Evolutionary conservation across 2,329 filamentous ascomycete species (phyloP), one percentile per base, ranked within the genome.

Genomic region (Trichoderma sp.): DNA sequence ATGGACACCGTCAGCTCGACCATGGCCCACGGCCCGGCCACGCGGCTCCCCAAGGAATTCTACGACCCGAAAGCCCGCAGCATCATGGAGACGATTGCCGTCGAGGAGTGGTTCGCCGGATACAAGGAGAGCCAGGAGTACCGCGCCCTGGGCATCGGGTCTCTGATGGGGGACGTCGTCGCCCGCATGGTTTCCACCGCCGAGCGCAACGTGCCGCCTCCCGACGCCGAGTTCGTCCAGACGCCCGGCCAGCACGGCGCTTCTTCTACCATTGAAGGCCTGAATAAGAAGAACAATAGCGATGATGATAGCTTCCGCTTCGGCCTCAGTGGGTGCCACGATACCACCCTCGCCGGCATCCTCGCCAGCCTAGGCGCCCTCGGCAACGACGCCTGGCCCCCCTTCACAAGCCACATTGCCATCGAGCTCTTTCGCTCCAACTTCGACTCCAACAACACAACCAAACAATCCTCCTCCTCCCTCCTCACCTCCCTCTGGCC

Each of bases 1-100:
- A 95, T 97, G 93, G 97, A 99, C 85, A 97, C 94, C 0, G 90
- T 98, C 81, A 98, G 98, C 82, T 91, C 94, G 7, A 97, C 95
- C 0, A 87, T 93, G 14, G 96, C 95, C 3, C 97, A 98, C 82
- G 83, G 83, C 24, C 90, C 93, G 0, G 89, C 90, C 12, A 98
- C 95, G 0, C 91, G 89, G 63, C 88, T 98, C 3, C 97, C 97
- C 0, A 87, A 88, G 11, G 93, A 95, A 77, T 98, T 99, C 83
- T 98, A 98, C 84, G 95, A 98, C 81, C 82, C 88, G 21, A 93
- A 92, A 81, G 91, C 89, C 4, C 88, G 91, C 67, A 87, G 88
- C 4, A 93, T 95, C 76, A 90, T 97, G 75, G 87, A 92, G 75
- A 93, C 91, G 82, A 92, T 98, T 75, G 91, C 90, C 33, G 92